Percentiles rank a stretch among this genome's conserved stretches.
Evolutionary conservation across 2,329 filamentous ascomycete genomes (phyloP).

Genomic region (Ceratocystis ficicola): DNA sequence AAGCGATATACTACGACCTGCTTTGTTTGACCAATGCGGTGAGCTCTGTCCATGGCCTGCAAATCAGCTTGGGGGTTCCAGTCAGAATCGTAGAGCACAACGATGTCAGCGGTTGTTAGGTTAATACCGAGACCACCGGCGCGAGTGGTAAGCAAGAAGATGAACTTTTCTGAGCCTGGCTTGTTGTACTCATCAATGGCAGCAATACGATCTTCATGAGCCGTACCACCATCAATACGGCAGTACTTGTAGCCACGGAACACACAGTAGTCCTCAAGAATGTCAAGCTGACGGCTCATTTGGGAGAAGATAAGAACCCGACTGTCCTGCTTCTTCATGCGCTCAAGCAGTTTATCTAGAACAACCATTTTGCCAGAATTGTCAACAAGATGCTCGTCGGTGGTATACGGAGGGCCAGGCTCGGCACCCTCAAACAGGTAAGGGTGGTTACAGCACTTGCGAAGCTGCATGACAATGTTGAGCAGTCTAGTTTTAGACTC

Average conservation of each 20-base stretch:
- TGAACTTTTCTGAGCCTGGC: constrained; percentile 85
- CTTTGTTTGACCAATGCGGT: constrained; percentile 97
- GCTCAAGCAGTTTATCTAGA: constrained; percentile 76
- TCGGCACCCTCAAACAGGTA: constrained; percentile 97
- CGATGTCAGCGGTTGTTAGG: constrained; percentile 85
- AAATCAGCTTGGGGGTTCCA: constrained; percentile 98
- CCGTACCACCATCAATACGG: constrained; percentile 90
- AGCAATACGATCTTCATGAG: constrained; percentile 92
- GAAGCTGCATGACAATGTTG: constrained; percentile 98
- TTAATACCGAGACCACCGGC: constrained; percentile 96
- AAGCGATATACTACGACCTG: constrained; percentile 95
- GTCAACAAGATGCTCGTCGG: constrained; percentile 85
- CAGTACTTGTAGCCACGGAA: constrained; percentile 93
- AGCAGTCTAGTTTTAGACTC: constrained; percentile 94
- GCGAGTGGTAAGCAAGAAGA: constrained; percentile 89
- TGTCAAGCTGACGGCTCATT: constrained; percentile 95
- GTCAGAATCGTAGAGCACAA: constrained; percentile 92
- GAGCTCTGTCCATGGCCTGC: constrained; percentile 96
- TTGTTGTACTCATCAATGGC: constrained; percentile 99
- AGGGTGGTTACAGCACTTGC: constrained; percentile 97
- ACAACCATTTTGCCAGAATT: constrained; percentile 98
- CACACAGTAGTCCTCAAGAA: constrained; percentile 95
- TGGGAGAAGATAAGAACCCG: constrained; percentile 98
- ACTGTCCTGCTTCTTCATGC: constrained; percentile 76
- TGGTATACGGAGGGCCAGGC: constrained; percentile 93